Percentiles rank a stretch among this genome's conserved stretches.
phyloP scores from a whole-genome alignment of 140 eudicot species.

The Senecio squalidus region DNA sequence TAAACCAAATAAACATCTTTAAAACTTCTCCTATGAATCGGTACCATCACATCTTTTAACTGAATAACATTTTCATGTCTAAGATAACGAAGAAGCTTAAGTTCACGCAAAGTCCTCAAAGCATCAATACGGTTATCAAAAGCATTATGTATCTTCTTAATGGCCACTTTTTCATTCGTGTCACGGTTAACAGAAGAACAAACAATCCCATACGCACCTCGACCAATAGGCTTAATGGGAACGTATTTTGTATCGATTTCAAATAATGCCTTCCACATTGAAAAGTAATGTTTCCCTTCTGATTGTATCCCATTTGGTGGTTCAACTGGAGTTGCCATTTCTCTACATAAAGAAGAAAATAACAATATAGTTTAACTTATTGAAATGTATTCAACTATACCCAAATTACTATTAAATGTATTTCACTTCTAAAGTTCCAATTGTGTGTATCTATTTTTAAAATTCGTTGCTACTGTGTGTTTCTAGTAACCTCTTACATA shows the following conservation, averaged over 20 bases:
- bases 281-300: conserved; percentile 70
- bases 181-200: conserved; percentile 69
- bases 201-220: conserved; percentile 77
- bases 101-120: conserved; percentile 65
- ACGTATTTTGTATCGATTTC: conserved; percentile 71
- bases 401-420: too few species aligned
- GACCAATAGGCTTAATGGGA: conserved; percentile 78
- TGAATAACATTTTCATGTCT: conserved; percentile 64
- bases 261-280: conserved; percentile 79
- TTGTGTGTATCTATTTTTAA: too few species aligned
- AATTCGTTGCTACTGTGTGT: too few species aligned
- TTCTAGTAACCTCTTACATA: too few species aligned
- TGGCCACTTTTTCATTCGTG: conserved; percentile 71
- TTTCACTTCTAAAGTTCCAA: too few species aligned
- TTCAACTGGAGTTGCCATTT: conserved; percentile 80
- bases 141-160: conserved; percentile 60
- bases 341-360: conserved; percentile 15
- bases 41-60: conserved; percentile 71
- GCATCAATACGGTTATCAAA: conserved; percentile 80
- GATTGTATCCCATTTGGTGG: conserved; percentile 66
- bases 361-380: background rate
- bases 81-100: conserved; percentile 72
- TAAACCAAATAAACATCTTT: conserved; percentile 85
- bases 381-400: too few species aligned
- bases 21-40: conserved; percentile 54